Percentiles rank a stretch among this genome's conserved stretches.
These are phyloP conservation scores for Saksenaea oblongispora DNA, from an alignment of 371 early-diverging fungal genomes.

Conservation along the genomic window DNA sequence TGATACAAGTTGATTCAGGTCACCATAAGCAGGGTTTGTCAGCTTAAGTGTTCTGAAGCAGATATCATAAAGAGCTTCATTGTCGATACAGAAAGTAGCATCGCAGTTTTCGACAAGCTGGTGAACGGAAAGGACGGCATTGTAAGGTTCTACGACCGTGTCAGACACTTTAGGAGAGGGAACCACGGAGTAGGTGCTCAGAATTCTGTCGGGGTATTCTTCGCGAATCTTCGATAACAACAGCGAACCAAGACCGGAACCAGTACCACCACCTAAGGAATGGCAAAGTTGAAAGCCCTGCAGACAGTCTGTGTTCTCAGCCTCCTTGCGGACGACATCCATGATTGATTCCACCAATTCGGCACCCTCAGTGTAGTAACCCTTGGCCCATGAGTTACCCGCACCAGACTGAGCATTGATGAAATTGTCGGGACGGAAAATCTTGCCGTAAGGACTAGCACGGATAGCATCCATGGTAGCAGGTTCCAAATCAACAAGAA, in stretches of 20 bases:
- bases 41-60: slow-evolving; percentile 83
- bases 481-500: slow-evolving; percentile 98
- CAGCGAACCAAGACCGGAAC: slow-evolving; percentile 84
- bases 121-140: slow-evolving; percentile 83
- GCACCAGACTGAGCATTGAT: slow-evolving; percentile 87
- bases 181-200: slow-evolving; percentile 91
- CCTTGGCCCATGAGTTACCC: slow-evolving; percentile 88
- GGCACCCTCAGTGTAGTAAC: slow-evolving; percentile 86
- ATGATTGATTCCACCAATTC: slow-evolving; percentile 81
- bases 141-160: slow-evolving; percentile 91
- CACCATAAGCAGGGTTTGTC: slow-evolving; percentile 73
- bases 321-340: slow-evolving; percentile 82
- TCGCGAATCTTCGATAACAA: slow-evolving; percentile 85
- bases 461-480: slow-evolving; percentile 98
- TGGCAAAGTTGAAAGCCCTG: slow-evolving; percentile 89
- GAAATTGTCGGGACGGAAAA: slow-evolving; percentile 91
- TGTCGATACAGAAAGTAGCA: slow-evolving; percentile 97
- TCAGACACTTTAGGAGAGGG: slow-evolving; percentile 91
- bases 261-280: slow-evolving; percentile 87
- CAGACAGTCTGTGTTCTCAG: slow-evolving; percentile 78
- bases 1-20: slow-evolving; percentile 80
- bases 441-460: slow-evolving; percentile 65
- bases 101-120: slow-evolving; percentile 89
- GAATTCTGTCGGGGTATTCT: slow-evolving; percentile 90
- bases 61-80: slow-evolving; percentile 92